A percentile compares a stretch with the other conserved stretches of the same genome.
Evolutionary conservation across 2,329 filamentous ascomycete genomes (phyloP).

Genomic region (Chalaropsis ovoidea): DNA sequence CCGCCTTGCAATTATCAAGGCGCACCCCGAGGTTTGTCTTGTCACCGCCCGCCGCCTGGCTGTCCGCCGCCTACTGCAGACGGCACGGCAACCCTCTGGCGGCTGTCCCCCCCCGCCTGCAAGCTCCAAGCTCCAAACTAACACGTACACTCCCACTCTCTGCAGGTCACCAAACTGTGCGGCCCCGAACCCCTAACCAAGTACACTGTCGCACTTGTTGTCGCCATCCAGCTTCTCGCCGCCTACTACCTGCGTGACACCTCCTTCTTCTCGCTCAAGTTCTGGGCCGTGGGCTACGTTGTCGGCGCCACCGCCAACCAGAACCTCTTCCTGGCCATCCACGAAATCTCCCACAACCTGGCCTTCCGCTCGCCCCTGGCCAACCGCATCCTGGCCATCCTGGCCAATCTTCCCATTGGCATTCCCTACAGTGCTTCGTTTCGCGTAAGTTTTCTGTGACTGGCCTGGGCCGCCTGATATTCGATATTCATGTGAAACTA

Average conservation of each 20-base stretch:
- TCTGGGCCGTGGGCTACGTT: slow-evolving; percentile 79
- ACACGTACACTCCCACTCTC: neutral
- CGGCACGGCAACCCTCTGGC: too few species aligned
- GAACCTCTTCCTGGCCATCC: slow-evolving; percentile 95
- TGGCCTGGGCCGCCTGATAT: neutral
- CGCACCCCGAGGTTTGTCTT: slow-evolving; percentile 75
- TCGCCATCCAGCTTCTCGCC: slow-evolving; percentile 66
- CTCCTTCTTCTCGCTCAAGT: slow-evolving; percentile 70
- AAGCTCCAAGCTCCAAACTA: neutral
- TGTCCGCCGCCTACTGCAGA: too few species aligned
- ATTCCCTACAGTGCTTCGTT: slow-evolving; percentile 95
- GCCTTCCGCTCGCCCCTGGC: slow-evolving; percentile 72
- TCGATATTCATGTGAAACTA: slow-evolving; percentile 27
- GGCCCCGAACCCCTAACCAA: slow-evolving; percentile 93
- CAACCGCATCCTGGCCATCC: slow-evolving; percentile 79
- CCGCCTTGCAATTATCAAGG: slow-evolving; percentile 90
- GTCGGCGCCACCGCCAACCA: slow-evolving; percentile 94
- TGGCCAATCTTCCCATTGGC: slow-evolving; percentile 92
- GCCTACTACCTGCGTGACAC: slow-evolving; percentile 69
- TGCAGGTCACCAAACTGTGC: slow-evolving; percentile 87
- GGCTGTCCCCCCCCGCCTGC: too few species aligned
- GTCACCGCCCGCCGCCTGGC: slow-evolving; percentile 13
- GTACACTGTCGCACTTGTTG: slow-evolving; percentile 77
- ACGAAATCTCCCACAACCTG: slow-evolving; percentile 97
- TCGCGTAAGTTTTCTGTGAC: slow-evolving; percentile 47